Conservation (phyloP, 1,284 basidiomycete genomes). For the Ceratobasidium sp. region DNA sequence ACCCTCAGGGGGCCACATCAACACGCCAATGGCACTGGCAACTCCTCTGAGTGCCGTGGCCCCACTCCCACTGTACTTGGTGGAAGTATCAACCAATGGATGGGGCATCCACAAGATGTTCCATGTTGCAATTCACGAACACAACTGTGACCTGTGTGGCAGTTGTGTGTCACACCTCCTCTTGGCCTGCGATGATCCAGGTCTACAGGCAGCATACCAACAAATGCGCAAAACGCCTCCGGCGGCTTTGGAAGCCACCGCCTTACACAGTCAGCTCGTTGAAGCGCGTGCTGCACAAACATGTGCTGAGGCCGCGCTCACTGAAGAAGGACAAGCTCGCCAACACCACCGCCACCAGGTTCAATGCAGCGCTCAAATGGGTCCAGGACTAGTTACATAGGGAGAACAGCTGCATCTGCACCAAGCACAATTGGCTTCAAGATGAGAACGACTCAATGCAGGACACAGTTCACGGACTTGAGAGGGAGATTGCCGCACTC, state of each 20-base stretch:
- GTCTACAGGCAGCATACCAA: not conserved
- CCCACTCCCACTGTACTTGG: not conserved
- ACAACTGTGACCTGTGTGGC: not conserved
- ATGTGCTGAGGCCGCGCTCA: no score
- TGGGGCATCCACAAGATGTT: no score
- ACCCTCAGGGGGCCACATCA: not conserved
- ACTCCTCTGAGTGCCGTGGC: not conserved
- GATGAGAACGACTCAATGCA: not conserved
- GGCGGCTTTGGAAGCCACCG: not conserved
- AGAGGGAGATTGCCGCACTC: no score
- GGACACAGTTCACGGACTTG: no score
- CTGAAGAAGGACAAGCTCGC: no score
- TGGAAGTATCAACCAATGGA: no score
- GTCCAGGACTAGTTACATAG: no score
- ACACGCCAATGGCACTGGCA: not conserved
- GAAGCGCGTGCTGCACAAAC: not conserved
- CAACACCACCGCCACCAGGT: no score
- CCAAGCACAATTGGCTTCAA: slow-evolving; percentile 1
- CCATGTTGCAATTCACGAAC: not conserved
- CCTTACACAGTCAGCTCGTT: not conserved
- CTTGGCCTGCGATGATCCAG: not conserved
- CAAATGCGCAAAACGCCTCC: not conserved
- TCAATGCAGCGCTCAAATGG: no score
- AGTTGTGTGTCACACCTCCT: not conserved
- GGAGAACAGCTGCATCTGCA: not conserved